Evolutionary conservation across 2,329 filamentous ascomycete genomes (phyloP).

Genomic region (Lachnellula arida): DNA sequence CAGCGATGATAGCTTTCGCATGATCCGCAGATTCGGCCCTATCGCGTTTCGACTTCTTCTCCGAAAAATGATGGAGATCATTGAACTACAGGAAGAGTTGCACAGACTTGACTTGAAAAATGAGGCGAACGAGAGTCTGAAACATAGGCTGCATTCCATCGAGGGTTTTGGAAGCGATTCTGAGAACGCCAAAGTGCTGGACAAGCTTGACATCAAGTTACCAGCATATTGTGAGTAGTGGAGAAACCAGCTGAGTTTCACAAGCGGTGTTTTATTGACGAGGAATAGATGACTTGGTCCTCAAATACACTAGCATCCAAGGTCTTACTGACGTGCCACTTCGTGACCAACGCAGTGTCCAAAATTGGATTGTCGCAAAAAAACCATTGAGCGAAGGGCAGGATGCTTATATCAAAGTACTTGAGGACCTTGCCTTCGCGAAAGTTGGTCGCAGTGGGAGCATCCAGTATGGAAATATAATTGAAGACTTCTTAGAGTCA

Average conservation of each 20-base stretch:
- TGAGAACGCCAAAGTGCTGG: constrained; percentile 3
- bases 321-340: constrained; percentile 1
- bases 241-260: neutral
- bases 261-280: neutral
- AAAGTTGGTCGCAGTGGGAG: neutral
- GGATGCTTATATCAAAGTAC: constrained; percentile 9
- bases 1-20: constrained; percentile 12
- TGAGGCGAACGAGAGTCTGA: neutral
- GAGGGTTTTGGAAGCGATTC: constrained; percentile 2
- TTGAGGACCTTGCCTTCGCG: constrained; percentile 11
- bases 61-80: constrained; percentile 8
- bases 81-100: constrained; percentile 1
- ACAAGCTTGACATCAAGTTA: constrained; percentile 8
- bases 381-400: constrained; percentile 7
- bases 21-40: constrained; percentile 10
- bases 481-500: constrained; percentile 3
- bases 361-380: constrained; percentile 10
- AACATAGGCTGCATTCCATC: constrained; percentile 4
- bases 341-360: constrained; percentile 5
- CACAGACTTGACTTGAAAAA: constrained; percentile 7
- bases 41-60: constrained; percentile 5
- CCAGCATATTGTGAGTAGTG: constrained; percentile 11
- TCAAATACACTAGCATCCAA: constrained; percentile 10
- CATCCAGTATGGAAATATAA: neutral
- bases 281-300: constrained; percentile 4